phyloP scores from a whole-genome alignment of 1,284 basidiomycete species.

The Inonotus hispidus region DNA sequence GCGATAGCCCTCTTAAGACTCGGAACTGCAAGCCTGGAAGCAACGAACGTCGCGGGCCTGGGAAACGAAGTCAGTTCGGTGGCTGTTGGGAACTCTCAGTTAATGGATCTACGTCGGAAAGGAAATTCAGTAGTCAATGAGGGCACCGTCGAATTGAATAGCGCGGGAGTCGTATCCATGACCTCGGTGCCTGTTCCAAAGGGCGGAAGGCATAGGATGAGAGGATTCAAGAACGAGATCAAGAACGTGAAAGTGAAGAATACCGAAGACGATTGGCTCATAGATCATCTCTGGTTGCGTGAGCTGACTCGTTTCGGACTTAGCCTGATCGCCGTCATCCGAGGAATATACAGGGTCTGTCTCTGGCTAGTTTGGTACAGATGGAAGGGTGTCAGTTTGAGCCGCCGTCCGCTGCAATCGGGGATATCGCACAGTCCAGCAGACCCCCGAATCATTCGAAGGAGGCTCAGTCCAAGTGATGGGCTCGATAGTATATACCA shows the following conservation, averaged over 20 bases:
- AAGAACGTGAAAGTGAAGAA: constrained; percentile 36
- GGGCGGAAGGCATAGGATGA: constrained; percentile 18
- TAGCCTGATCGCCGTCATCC: constrained; percentile 11
- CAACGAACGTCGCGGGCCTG: constrained; percentile 62
- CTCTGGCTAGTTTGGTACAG: constrained; percentile 18
- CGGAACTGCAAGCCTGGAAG: constrained; percentile 68
- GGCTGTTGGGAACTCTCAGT: constrained; percentile 29
- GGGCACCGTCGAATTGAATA: constrained; percentile 38
- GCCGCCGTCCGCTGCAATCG: constrained; percentile 20
- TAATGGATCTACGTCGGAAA: constrained; percentile 1
- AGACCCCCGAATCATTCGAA: neutral
- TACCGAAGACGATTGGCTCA: constrained; percentile 34
- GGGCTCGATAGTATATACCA: constrained; percentile 39
- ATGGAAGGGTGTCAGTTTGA: constrained; percentile 10
- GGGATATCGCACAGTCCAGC: neutral
- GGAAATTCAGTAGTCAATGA: constrained; percentile 21
- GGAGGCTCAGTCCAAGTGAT: constrained; percentile 17
- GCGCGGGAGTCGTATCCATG: constrained; percentile 36
- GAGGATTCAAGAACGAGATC: constrained; percentile 48
- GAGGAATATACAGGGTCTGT: constrained; percentile 8
- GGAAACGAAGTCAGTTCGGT: constrained; percentile 67
- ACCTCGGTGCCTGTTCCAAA: constrained; percentile 33
- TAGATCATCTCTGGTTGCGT: constrained; percentile 41
- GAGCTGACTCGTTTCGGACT: constrained; percentile 31
- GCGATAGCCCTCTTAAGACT: constrained; percentile 61